These are phyloP conservation scores for Phaeosphaeria sp. DNA, from an alignment of 2,329 filamentous ascomycete genomes.

Conservation along the genomic window DNA sequence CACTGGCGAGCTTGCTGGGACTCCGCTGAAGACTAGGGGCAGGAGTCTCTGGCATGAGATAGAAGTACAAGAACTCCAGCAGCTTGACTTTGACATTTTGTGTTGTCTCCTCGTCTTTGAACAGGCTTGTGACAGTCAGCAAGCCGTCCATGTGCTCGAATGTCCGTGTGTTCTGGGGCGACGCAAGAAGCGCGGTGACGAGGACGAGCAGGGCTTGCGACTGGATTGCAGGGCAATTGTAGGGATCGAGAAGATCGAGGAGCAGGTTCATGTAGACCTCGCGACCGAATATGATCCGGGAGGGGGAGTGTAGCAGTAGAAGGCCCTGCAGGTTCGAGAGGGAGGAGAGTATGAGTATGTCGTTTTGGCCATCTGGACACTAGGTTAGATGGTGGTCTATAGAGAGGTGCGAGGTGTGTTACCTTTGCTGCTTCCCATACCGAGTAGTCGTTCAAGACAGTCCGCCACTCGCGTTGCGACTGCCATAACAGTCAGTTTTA, in stretches of 20 bases:
- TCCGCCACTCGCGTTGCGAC: constrained; percentile 84
- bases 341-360: constrained; percentile 85
- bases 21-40: constrained; percentile 47
- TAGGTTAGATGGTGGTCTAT: constrained; percentile 11
- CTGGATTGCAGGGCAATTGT: constrained; percentile 89
- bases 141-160: constrained; percentile 94
- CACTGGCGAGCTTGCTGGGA: constrained; percentile 41
- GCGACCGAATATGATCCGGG: constrained; percentile 82
- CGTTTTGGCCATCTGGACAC: constrained; percentile 73
- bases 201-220: constrained; percentile 88
- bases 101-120: constrained; percentile 85
- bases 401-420: constrained; percentile 9
- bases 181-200: constrained; percentile 85
- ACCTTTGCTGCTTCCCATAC: constrained; percentile 68
- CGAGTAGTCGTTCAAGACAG: constrained; percentile 84
- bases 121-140: constrained; percentile 87
- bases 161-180: constrained; percentile 84
- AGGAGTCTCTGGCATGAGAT: constrained; percentile 89
- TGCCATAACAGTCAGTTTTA: constrained; percentile 28
- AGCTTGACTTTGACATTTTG: constrained; percentile 93
- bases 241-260: constrained; percentile 90
- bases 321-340: constrained; percentile 89
- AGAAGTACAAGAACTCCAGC: constrained; percentile 98
- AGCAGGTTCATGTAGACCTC: constrained; percentile 97
- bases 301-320: constrained; percentile 87